phyloP scores from a whole-genome alignment of 768 basidiomycete genomes.

The Mycena vulgaris region DNA sequence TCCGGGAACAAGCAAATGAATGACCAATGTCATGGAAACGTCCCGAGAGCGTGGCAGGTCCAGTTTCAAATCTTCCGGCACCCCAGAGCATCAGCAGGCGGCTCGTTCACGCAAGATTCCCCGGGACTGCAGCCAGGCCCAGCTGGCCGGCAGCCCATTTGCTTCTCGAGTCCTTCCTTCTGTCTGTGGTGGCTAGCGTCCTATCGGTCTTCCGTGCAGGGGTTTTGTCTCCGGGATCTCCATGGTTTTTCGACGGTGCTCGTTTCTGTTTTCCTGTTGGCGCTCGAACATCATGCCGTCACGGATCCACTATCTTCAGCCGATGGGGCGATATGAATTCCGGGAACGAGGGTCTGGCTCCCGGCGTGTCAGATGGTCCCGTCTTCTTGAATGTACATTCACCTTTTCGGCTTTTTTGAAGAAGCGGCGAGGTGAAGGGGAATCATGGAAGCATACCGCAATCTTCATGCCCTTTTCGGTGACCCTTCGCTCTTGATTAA shows the following conservation, averaged over 20 bases:
- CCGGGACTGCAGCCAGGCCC: too few species aligned
- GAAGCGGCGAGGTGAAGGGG: not conserved
- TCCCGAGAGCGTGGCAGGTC: not conserved
- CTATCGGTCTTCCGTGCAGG: not conserved
- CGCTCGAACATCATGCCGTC: slow-evolving; percentile 11
- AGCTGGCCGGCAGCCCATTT: too few species aligned
- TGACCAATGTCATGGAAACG: not conserved
- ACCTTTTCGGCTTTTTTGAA: not conserved
- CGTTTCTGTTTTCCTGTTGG: not conserved
- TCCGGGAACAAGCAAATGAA: not conserved
- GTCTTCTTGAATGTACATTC: not conserved
- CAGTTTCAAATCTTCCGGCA: not conserved
- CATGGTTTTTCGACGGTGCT: not conserved
- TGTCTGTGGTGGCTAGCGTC: too few species aligned
- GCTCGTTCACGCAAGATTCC: too few species aligned
- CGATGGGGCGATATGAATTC: slow-evolving; percentile 6
- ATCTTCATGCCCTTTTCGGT: not conserved
- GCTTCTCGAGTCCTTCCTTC: too few species aligned
- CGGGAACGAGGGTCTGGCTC: slow-evolving; percentile 1
- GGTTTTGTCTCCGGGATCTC: not conserved
- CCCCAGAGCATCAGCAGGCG: not conserved
- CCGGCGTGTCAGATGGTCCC: not conserved
- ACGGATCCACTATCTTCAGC: not conserved
- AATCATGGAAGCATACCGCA: not conserved
- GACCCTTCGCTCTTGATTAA: not conserved